Evolutionary conservation across 495 filamentous ascomycete species (phyloP).

Genomic region (Thermothielavioides terrestris): DNA sequence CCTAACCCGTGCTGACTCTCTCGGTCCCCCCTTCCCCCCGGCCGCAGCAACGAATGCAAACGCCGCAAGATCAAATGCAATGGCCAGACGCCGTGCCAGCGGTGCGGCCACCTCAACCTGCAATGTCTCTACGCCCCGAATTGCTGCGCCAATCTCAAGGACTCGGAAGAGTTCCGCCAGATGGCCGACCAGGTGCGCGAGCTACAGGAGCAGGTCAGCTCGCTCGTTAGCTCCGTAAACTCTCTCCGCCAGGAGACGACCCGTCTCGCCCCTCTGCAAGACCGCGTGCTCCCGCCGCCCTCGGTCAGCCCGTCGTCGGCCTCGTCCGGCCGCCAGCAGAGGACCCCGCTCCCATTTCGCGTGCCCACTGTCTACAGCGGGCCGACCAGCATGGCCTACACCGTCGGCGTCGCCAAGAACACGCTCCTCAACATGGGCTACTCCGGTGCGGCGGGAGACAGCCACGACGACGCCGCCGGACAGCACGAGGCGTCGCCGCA

Average conservation of each 20-base stretch:
- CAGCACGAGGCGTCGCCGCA: constrained; percentile 47
- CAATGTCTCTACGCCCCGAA: constrained; percentile 87
- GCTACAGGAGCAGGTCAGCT: constrained; percentile 80
- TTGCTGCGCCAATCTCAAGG: constrained; percentile 75
- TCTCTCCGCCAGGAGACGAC: constrained; percentile 45
- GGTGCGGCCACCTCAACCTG: constrained; percentile 74
- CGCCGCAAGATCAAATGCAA: constrained; percentile 91
- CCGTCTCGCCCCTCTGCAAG: constrained; percentile 35
- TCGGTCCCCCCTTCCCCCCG: background rate
- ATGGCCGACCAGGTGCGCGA: constrained; percentile 64
- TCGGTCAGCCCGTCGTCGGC: constrained; percentile 25
- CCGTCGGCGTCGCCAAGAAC: constrained; percentile 76
- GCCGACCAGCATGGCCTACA: constrained; percentile 79
- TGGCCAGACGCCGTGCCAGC: constrained; percentile 70
- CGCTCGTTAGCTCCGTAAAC: constrained; percentile 60
- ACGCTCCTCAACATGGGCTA: constrained; percentile 89
- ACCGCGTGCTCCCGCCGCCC: constrained; percentile 26
- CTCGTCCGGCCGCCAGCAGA: constrained; percentile 20
- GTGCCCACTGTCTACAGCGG: constrained; percentile 66
- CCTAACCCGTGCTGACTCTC: background rate
- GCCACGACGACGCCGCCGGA: constrained; percentile 43
- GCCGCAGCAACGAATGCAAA: constrained; percentile 71
- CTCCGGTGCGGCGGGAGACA: constrained; percentile 46
- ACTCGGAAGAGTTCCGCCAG: constrained; percentile 76
- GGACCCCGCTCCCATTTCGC: constrained; percentile 20